Evolutionary conservation across 2,329 filamentous ascomycete genomes (phyloP).

Genomic region (Fusarium miscanthi): DNA sequence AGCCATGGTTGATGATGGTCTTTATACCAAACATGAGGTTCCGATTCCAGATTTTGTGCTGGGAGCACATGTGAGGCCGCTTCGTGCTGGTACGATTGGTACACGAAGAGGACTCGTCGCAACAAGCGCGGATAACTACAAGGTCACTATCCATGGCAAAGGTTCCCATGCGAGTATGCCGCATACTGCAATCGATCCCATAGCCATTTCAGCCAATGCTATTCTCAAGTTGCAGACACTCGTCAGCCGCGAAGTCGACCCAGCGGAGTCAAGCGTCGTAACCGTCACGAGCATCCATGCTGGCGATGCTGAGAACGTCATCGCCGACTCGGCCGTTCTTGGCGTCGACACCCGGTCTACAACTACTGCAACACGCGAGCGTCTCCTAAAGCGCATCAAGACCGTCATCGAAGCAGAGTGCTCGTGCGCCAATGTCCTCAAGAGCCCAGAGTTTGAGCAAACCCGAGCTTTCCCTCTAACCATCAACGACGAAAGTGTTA

Average conservation of each 20-base stretch:
- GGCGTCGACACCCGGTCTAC: conserved; percentile 55
- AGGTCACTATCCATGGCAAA: conserved; percentile 50
- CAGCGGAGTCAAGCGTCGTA: conserved; percentile 55
- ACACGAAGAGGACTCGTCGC: conserved; percentile 42
- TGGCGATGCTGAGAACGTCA: conserved; percentile 58
- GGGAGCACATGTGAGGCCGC: conserved; percentile 51
- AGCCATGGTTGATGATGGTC: conserved; percentile 53
- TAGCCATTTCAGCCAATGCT: conserved; percentile 15
- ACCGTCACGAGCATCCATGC: conserved; percentile 57
- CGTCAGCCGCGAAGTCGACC: conserved; percentile 47
- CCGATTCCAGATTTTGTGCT: conserved; percentile 51
- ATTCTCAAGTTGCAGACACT: conserved; percentile 44
- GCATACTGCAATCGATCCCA: conserved; percentile 11
- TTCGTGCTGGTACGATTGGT: conserved; percentile 48
- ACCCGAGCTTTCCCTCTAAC: conserved; percentile 60
- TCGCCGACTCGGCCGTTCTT: conserved; percentile 55
- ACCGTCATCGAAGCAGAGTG: conserved; percentile 65
- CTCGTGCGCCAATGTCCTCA: conserved; percentile 57
- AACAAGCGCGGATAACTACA: conserved; percentile 43
- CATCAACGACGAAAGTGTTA: conserved; percentile 61
- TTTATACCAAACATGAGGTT: conserved; percentile 42
- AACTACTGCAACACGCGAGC: conserved; percentile 46
- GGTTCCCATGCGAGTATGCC: conserved; percentile 42
- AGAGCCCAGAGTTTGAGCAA: conserved; percentile 56
- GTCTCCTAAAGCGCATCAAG: conserved; percentile 51